These are phyloP conservation scores for Vitis rupestris DNA, from an alignment of 164 flowering plant genomes.

Conservation along the genomic window DNA sequence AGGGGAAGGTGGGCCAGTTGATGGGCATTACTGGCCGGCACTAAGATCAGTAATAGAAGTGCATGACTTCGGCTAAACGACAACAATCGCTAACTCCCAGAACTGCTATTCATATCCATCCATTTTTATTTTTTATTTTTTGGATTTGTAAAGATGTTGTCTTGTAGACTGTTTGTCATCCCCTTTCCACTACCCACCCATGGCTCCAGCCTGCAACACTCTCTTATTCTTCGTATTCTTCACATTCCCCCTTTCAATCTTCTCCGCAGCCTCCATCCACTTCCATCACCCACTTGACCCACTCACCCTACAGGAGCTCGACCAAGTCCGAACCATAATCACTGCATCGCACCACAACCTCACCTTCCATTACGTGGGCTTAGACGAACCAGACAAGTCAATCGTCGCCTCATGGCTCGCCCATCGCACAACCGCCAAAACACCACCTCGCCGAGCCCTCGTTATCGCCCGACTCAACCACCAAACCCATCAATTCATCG, in stretches of 20 bases:
- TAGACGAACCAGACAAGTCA: constrained; percentile 41
- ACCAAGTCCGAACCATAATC: constrained; percentile 24
- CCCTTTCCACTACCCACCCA: not conserved
- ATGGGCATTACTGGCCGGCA: no score
- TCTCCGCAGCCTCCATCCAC: not conserved
- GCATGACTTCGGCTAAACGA: no score
- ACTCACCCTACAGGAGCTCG: constrained; percentile 33
- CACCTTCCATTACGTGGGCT: constrained; percentile 39
- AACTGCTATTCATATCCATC: no score
- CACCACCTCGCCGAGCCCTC: constrained; percentile 50
- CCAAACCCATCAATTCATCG: constrained; percentile 36
- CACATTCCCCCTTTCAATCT: not conserved
- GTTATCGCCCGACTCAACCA: constrained; percentile 27
- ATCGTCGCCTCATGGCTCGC: constrained; percentile 34
- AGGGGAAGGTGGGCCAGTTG: no score
- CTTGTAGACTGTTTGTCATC: no score
- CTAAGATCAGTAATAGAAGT: no score
- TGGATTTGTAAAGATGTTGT: no score
- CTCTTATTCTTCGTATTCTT: constrained; percentile 4
- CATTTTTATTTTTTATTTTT: no score
- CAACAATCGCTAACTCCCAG: no score
- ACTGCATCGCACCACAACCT: constrained; percentile 13
- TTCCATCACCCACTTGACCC: constrained; percentile 38
- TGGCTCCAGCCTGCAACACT: constrained; percentile 4
- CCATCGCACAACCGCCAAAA: not conserved